Conservation (phyloP, 257 asterid species). For the Jasminum sambac region DNA sequence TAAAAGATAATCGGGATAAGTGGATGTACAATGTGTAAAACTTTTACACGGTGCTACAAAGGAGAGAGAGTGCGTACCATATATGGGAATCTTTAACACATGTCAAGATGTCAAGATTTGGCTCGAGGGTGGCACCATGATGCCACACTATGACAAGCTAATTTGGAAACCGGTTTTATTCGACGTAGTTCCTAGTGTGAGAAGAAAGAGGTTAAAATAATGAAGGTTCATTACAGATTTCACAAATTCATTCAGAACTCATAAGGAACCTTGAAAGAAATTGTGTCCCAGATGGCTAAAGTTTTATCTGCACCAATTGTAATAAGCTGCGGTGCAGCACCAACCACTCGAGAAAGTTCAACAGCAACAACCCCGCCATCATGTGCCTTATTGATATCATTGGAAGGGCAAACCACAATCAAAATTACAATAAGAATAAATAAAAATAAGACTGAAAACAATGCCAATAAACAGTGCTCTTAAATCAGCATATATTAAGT, state of each 20-base stretch:
- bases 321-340: conserved; percentile 94
- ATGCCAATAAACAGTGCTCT: conserved; percentile 6
- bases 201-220: conserved; percentile 18
- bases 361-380: conserved; percentile 96
- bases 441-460: conserved; percentile 3
- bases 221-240: background rate
- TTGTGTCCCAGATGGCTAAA: conserved; percentile 97
- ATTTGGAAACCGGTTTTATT: conserved; percentile 89
- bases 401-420: conserved; percentile 27
- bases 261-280: conserved; percentile 76
- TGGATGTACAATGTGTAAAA: conserved; percentile 7
- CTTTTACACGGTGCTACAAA: conserved; percentile 11
- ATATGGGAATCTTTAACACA: conserved; percentile 98
- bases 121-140: conserved; percentile 99
- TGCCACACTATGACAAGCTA: conserved; percentile 98
- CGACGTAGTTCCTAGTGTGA: conserved; percentile 80
- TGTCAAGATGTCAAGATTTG: conserved; percentile 93
- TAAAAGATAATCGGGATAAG: conserved; percentile 14
- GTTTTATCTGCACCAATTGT: conserved; percentile 98
- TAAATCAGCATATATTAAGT: conserved; percentile 18
- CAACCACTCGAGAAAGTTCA: conserved; percentile 91
- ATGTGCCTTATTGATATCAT: conserved; percentile 71
- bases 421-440: conserved; percentile 24
- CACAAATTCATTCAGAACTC: conserved; percentile 19
- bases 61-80: conserved; percentile 53